Evolutionary conservation across 306 rosid genomes (phyloP), one percentile per base, ranked within the genome.

Genomic region (Arachis hypogaea): DNA sequence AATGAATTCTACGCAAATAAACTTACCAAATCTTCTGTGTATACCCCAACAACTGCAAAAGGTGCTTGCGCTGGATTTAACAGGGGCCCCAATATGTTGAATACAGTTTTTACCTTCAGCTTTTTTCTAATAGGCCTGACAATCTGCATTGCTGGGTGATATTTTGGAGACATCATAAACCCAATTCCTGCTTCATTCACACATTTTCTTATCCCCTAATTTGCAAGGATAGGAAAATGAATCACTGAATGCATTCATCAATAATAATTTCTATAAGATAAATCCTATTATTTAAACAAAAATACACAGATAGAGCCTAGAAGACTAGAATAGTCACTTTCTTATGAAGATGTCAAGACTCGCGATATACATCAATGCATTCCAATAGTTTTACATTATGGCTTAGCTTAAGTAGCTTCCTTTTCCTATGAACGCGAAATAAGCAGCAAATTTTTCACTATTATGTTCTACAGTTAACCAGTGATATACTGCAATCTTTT

Each of bases 41-140:
- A 94, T 59, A 94, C 99, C 8, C 99, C 99, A 46, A 94, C 99
- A 80, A 94, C 99, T 9, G 99, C 99, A 68, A 58, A 94, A 51
- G 93, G 84, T 28, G 90, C 98, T 70, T 80, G 77, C 10, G 99
- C 96, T 52, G 99, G 99, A 85, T 94, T 94, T 81, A 94, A 83
- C 98, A 92, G 65, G 11, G 99, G 97, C 64, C 99, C 97, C 89
- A 94, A 84, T 71, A 92, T 78, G 63, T 94, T 94, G 80, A 94
- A 94, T 43, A 90, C 88, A 22, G 99, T 94, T 75, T 85, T 92
- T 30, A 94, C 82, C 85, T 88, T 89, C 2, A 94, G 88, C 82
- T 87, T 92, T 82, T 83, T 94, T 68, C 98, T 87, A 56, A 90
- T 76, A 40, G 96, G 96, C 54, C 96, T 73, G 54, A 94, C 96